Percentiles rank a stretch among this genome's conserved stretches.
phyloP scores from a whole-genome alignment of 169 alveolate species.

The Cryptosporidium viatorum region DNA sequence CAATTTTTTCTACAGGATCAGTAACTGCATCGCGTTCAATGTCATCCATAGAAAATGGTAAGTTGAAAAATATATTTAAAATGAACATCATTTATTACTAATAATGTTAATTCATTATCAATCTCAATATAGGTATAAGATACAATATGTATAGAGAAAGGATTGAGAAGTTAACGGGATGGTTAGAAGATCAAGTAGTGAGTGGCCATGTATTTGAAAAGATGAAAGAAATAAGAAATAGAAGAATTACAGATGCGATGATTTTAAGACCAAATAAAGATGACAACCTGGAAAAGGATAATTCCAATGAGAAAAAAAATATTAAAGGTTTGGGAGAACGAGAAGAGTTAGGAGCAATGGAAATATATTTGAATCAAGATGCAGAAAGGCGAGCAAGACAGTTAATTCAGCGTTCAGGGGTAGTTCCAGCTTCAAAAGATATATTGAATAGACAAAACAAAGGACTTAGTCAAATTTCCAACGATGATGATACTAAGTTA shows the following conservation, averaged over 20 bases:
- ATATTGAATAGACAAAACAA: background rate
- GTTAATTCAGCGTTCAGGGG: conserved; percentile 24
- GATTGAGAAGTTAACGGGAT: conserved; percentile 65
- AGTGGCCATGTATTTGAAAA: conserved; percentile 66
- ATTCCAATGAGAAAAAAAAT: background rate
- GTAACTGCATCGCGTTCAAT: background rate
- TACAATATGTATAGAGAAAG: conserved; percentile 60
- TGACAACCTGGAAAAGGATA: background rate
- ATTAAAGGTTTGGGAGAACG: background rate
- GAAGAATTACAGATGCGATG: conserved; percentile 61
- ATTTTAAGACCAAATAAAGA: conserved; percentile 29
- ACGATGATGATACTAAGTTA: background rate
- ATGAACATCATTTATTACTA: background rate
- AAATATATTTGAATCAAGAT: conserved; percentile 50
- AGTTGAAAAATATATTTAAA: background rate
- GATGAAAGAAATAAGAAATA: conserved; percentile 69
- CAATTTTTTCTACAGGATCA: conserved; percentile 34
- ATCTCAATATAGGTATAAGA: conserved; percentile 36
- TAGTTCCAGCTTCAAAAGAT: conserved; percentile 11
- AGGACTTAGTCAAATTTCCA: background rate
- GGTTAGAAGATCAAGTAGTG: conserved; percentile 74
- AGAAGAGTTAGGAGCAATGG: conserved; percentile 54
- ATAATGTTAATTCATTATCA: background rate
- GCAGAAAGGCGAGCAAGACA: conserved; percentile 70
- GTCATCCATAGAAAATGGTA: conserved; percentile 54